A percentile compares a stretch with the other conserved stretches of the same genome.
phyloP scores from a whole-genome alignment of 768 basidiomycete species.

The Termitomyces sp. region DNA sequence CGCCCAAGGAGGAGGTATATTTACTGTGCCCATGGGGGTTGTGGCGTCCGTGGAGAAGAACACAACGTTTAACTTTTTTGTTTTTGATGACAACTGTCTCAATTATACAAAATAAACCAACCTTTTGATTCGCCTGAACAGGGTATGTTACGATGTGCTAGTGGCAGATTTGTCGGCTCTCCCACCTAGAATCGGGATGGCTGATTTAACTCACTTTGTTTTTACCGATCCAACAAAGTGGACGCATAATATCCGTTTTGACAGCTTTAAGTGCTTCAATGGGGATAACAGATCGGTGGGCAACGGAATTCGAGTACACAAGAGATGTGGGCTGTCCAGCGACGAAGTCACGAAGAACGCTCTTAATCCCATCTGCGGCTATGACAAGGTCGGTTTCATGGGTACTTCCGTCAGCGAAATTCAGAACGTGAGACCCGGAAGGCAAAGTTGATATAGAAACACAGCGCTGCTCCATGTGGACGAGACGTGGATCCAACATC shows the following conservation, averaged over 20 bases:
- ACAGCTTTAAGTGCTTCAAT: slow-evolving; percentile 31
- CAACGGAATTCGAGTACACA: slow-evolving; percentile 39
- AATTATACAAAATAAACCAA: slow-evolving; percentile 14
- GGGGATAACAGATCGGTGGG: slow-evolving; percentile 44
- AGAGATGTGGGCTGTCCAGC: slow-evolving; percentile 16
- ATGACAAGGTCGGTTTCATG: slow-evolving; percentile 43
- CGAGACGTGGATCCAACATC: slow-evolving; percentile 31
- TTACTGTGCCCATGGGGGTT: slow-evolving; percentile 19
- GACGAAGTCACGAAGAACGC: slow-evolving; percentile 33
- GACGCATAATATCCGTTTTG: slow-evolving; percentile 30
- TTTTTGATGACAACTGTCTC: neutral
- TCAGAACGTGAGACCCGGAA: slow-evolving; percentile 26
- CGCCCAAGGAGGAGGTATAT: slow-evolving; percentile 35
- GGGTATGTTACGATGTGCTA: slow-evolving; percentile 53
- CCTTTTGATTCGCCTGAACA: slow-evolving; percentile 35
- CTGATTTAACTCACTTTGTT: slow-evolving; percentile 32
- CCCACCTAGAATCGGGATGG: neutral
- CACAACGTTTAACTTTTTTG: slow-evolving; percentile 39
- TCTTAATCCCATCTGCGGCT: slow-evolving; percentile 51
- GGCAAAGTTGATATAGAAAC: slow-evolving; percentile 22
- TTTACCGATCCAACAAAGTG: slow-evolving; percentile 37
- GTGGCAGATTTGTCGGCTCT: neutral
- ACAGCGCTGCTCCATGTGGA: slow-evolving; percentile 49
- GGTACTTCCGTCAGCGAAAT: slow-evolving; percentile 43
- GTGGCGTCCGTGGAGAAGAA: slow-evolving; percentile 30